A percentile compares a stretch with the other conserved stretches of the same genome.
Evolutionary conservation across 2,329 filamentous ascomycete genomes (phyloP).

Genomic region (Monilinia vaccinii-corymbosi): DNA sequence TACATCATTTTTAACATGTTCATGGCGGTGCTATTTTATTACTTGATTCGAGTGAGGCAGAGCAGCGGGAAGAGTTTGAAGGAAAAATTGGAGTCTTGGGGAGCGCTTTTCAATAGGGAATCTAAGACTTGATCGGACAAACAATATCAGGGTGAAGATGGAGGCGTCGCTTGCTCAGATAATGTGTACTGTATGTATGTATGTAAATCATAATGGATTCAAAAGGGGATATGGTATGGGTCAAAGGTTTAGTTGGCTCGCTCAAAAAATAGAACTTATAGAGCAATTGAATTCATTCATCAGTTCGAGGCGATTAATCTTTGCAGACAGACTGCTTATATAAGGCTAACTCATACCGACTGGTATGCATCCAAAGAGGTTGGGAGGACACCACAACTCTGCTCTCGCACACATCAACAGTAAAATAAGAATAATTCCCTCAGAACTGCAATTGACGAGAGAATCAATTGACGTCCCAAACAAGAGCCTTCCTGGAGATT

Average conservation of each 20-base stretch:
- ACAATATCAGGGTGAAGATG: constrained; percentile 8
- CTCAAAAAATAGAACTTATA: too few relatives aligned
- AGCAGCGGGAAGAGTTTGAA: constrained; percentile 11
- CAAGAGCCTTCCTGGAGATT: neutral
- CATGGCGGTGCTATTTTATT: constrained; percentile 45
- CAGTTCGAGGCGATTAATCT: too few relatives aligned
- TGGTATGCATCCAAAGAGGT: constrained; percentile 7
- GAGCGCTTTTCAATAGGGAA: constrained; percentile 16
- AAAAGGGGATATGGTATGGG: too few relatives aligned
- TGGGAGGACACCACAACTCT: constrained; percentile 14
- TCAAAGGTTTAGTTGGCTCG: too few relatives aligned
- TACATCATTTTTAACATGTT: constrained; percentile 48
- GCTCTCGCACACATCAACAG: constrained; percentile 17
- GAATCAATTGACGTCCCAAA: neutral
- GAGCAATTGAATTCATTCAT: too few relatives aligned
- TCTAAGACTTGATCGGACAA: constrained; percentile 20
- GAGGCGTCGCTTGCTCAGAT: constrained; percentile 10
- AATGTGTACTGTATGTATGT: too few relatives aligned
- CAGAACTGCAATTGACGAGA: constrained; percentile 9
- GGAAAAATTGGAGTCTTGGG: constrained; percentile 11
- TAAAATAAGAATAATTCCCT: constrained; percentile 15
- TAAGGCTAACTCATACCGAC: too few relatives aligned
- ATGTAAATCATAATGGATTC: too few relatives aligned
- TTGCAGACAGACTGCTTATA: too few relatives aligned
- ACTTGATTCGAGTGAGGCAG: constrained; percentile 34